Evolutionary conservation across 31 red algal species (phyloP), one percentile per base, ranked within the genome.

Genomic region (Endocladia muricata): DNA sequence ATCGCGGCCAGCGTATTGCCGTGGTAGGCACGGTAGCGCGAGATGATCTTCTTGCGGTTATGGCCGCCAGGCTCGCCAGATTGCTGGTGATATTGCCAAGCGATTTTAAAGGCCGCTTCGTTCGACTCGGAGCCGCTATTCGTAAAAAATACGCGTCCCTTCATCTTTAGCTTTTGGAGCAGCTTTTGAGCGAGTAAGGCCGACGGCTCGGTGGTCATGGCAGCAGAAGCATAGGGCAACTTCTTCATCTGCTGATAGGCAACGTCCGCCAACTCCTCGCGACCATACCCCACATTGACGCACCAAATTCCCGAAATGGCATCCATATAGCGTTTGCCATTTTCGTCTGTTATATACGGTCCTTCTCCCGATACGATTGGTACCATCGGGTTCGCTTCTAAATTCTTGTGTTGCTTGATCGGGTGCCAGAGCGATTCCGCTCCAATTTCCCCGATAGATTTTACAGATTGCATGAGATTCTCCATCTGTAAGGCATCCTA

Each of bases 261-360:
- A 13, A n/a, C 47, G n/a, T 52, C 47, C 13, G 47, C 47, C 13
- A 52, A 15, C 13, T n/a, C n/a, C n/a, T 52, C 47, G n/a, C 47
- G 47, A n/a, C 47, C 47, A 52, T 52, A 52, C 47, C 47, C 47
- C 13, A 52, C 47, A 52, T 52, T 52, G 47, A 52, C 47, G 47
- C 13, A 15, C 47, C 47, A 52, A 52, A 52, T n/a, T 15, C 47
- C 47, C 47, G 47, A 52, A 15, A 52, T n/a, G 47, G 47, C 47
- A 52, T 52, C 47, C 47, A 52, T 11, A 52, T 52, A n/a, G 11
- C n/a, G 13, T 52, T 52, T 52, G n/a, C 47, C 47, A 13, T 52
- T 52, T 15, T 11, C 47, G n/a, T 52, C 47, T n/a, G 13, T 15
- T 15, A 52, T n/a, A 52, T n/a, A n/a, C 47, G n/a, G n/a, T 11